Conservation (phyloP, 2,329 filamentous ascomycete species). For the Ceratocystis colombiana region DNA sequence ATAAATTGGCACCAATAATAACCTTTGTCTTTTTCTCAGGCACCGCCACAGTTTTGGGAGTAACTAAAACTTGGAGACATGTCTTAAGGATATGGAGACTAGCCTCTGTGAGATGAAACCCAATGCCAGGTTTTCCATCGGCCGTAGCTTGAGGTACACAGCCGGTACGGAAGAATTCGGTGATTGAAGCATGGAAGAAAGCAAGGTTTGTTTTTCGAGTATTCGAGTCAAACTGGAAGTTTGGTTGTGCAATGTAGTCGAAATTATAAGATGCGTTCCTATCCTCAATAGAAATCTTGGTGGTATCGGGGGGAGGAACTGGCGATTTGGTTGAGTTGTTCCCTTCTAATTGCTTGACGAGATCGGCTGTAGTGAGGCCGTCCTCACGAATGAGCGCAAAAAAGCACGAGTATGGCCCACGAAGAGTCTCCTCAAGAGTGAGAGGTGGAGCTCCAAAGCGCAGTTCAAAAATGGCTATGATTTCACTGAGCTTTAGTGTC, state of each 20-base stretch:
- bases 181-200: slow-evolving; percentile 31
- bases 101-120: slow-evolving; percentile 33
- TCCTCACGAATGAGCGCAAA: slow-evolving; percentile 40
- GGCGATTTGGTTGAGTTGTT: slow-evolving; percentile 24
- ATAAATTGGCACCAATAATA: slow-evolving; percentile 24
- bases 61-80: slow-evolving; percentile 36
- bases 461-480: slow-evolving; percentile 38
- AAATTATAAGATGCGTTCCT: slow-evolving; percentile 30
- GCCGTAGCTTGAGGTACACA: slow-evolving; percentile 18
- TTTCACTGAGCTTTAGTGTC: slow-evolving; percentile 37
- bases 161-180: slow-evolving; percentile 23
- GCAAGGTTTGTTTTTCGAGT: slow-evolving; percentile 35
- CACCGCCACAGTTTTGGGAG: slow-evolving; percentile 26
- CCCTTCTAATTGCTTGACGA: slow-evolving; percentile 34
- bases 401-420: slow-evolving; percentile 40
- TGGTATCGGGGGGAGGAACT: neutral
- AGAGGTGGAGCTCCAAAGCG: slow-evolving; percentile 36
- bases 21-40: neutral
- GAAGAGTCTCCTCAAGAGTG: slow-evolving; percentile 37
- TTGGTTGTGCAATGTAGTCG: slow-evolving; percentile 31
- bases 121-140: slow-evolving; percentile 29
- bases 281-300: slow-evolving; percentile 24
- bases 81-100: slow-evolving; percentile 34
- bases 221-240: slow-evolving; percentile 37
- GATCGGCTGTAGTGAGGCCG: slow-evolving; percentile 36